Evolutionary conservation across 2,329 filamentous ascomycete species (phyloP), one percentile per base, ranked within the genome.

Genomic region (Myriangium duriaei): DNA sequence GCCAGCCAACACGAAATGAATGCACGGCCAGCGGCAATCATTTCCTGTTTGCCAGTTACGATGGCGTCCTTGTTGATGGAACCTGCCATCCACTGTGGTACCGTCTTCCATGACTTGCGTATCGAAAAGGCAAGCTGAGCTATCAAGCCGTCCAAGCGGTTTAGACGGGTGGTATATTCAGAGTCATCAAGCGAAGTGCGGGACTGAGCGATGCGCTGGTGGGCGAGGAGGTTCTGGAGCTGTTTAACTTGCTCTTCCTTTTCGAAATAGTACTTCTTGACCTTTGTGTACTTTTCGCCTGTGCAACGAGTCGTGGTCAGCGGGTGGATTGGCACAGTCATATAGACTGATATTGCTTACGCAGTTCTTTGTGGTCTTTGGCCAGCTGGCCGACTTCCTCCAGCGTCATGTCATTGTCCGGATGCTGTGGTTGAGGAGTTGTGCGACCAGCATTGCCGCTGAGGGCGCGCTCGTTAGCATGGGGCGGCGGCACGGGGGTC

Each of bases 261-360:
- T 47, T 96, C 91, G 58, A 96, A 96, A 57, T 95, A 98, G 51
- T 95, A 82, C 40, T 86, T 79, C 66, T 98, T 98, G 41, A 98
- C 88, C 56, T 95, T 94, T 58, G 92, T 92, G 58, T 98, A 98
- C 64, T 98, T 98, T 48, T 76, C 76, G 53, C 91, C 87, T 94
- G 37, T 42, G 42, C n/a, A 32, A 17, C 18, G 29, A 15, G 12
- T 30, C 17, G 13, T 18, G 17, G 41, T 51, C 24, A 37, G 34
- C 21, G 17, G 16, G 21, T 18, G 13, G 13, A 19, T 29, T 4
- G 26, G 12, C 26, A 12, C n/a, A n/a, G n/a, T n/a, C 11, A 10
- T n/a, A 21, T 3, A 21, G n/a, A 19, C 9, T 14, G 3, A 32
- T 32, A 18, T 9, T 24, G 48, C 63, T 58, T 54, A 69, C 65